A percentile compares a stretch with the other conserved stretches of the same genome.
These are phyloP conservation scores for Xylaria multiplex DNA, from an alignment of 2,329 filamentous ascomycete genomes.

Conservation along the genomic window DNA sequence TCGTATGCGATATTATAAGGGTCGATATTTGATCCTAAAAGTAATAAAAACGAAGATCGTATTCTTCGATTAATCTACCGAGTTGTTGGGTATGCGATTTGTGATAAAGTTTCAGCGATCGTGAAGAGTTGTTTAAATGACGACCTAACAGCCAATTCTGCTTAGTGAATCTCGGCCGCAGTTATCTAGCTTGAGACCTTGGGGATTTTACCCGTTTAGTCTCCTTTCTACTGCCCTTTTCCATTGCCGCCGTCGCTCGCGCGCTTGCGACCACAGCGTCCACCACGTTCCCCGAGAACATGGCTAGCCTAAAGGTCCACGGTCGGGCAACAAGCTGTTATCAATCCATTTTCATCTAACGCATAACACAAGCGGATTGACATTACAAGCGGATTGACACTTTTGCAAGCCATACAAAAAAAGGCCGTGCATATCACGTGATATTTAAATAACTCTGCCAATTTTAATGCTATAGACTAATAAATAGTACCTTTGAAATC, in stretches of 20 bases:
- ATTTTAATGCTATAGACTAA: no score
- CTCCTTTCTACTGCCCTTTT: conserved; percentile 5
- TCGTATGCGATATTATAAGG: neutral
- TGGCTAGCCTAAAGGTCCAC: neutral
- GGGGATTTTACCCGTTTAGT: conserved; percentile 7
- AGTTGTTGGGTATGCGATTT: neutral
- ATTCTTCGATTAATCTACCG: neutral
- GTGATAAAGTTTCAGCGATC: neutral
- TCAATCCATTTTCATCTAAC: no score
- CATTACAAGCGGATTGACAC: no score
- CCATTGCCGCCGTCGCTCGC: conserved; percentile 3
- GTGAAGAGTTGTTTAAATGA: neutral
- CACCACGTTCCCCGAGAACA: neutral
- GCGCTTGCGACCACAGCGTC: conserved; percentile 1
- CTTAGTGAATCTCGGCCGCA: conserved; percentile 7
- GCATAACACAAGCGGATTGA: no score
- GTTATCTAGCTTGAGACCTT: conserved; percentile 3
- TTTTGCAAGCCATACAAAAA: no score
- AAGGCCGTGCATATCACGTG: no score
- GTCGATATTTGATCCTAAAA: neutral
- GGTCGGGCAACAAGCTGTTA: no score
- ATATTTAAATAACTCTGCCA: no score
- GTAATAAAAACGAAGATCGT: neutral
- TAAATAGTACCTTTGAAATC: no score
- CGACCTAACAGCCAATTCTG: conserved; percentile 4